phyloP scores from a whole-genome alignment of 371 early-diverging fungal genomes.

The Rhizomucor pusillus region DNA sequence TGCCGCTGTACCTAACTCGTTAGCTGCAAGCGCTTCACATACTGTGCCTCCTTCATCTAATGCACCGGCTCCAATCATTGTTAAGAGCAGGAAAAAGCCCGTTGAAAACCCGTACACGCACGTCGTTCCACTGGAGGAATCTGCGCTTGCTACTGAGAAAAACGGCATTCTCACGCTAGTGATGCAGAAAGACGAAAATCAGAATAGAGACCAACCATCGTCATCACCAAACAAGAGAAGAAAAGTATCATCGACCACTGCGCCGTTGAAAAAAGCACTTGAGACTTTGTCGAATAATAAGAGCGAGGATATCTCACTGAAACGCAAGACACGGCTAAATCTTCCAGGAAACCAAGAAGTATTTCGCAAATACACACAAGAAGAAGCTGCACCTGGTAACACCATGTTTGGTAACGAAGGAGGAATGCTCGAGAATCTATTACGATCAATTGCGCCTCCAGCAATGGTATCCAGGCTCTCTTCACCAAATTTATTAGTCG shows the following conservation, averaged over 20 bases:
- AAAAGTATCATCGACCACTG: slow-evolving; percentile 6
- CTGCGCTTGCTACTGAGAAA: slow-evolving; percentile 30
- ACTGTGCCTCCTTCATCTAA: background rate
- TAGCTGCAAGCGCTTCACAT: slow-evolving; percentile 1
- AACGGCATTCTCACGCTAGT: slow-evolving; percentile 3
- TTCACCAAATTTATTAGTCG: slow-evolving; percentile 40
- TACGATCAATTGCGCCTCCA: slow-evolving; percentile 34
- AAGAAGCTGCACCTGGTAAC: slow-evolving; percentile 43
- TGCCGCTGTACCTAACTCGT: slow-evolving; percentile 5
- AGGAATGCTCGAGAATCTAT: slow-evolving; percentile 36
- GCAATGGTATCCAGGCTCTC: slow-evolving; percentile 37
- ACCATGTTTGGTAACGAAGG: slow-evolving; percentile 29
- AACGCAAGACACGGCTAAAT: slow-evolving; percentile 20
- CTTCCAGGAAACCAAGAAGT: slow-evolving; percentile 27
- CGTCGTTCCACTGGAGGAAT: slow-evolving; percentile 52
- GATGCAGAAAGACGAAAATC: slow-evolving; percentile 2
- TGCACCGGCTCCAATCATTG: slow-evolving; percentile 30
- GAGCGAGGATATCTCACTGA: slow-evolving; percentile 7
- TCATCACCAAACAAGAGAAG: slow-evolving; percentile 13
- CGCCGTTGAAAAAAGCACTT: slow-evolving; percentile 20
- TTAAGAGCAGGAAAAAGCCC: slow-evolving; percentile 37
- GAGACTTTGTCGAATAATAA: slow-evolving; percentile 21
- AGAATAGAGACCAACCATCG: background rate
- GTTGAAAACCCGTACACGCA: slow-evolving; percentile 54
- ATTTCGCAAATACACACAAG: slow-evolving; percentile 29